phyloP scores from a whole-genome alignment of 164 flowering plant species.

The Cinnamomum micranthum region DNA sequence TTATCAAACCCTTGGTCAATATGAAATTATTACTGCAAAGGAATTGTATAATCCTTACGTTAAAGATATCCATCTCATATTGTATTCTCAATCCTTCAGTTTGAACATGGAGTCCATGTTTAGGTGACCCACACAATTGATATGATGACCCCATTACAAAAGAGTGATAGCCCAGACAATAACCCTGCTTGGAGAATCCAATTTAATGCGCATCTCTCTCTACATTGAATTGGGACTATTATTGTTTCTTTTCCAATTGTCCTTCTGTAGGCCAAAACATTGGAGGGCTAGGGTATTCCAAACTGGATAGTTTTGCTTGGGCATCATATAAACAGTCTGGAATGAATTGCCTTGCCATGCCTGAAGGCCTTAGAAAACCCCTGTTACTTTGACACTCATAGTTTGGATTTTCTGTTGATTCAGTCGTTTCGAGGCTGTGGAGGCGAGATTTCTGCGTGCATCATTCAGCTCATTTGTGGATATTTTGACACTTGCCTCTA shows the following conservation, averaged over 20 bases:
- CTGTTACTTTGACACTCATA: not conserved
- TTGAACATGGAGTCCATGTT: too few relatives aligned
- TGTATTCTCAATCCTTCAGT: not conserved
- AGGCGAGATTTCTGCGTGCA: constrained; percentile 90
- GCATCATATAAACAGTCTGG: not conserved
- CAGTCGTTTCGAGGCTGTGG: constrained; percentile 88
- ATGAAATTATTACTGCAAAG: not conserved
- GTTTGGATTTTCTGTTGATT: not conserved
- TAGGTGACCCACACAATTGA: too few relatives aligned
- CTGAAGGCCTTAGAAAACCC: not conserved
- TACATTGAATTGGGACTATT: too few relatives aligned
- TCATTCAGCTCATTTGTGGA: constrained; percentile 86
- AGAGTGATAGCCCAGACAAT: too few relatives aligned
- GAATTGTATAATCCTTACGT: not conserved
- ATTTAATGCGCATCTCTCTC: too few relatives aligned
- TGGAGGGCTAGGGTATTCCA: too few relatives aligned
- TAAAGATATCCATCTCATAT: not conserved
- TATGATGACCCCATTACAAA: too few relatives aligned
- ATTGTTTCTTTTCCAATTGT: too few relatives aligned
- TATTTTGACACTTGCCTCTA: constrained; percentile 73
- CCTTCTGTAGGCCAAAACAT: not conserved
- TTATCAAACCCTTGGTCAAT: not conserved
- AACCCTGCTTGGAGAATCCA: too few relatives aligned
- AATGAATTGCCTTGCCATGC: not conserved
- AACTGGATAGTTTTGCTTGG: not conserved